Evolutionary conservation across 768 basidiomycete species (phyloP), one percentile per base, ranked within the genome.

Genomic region (Tephrocybe sp.): DNA sequence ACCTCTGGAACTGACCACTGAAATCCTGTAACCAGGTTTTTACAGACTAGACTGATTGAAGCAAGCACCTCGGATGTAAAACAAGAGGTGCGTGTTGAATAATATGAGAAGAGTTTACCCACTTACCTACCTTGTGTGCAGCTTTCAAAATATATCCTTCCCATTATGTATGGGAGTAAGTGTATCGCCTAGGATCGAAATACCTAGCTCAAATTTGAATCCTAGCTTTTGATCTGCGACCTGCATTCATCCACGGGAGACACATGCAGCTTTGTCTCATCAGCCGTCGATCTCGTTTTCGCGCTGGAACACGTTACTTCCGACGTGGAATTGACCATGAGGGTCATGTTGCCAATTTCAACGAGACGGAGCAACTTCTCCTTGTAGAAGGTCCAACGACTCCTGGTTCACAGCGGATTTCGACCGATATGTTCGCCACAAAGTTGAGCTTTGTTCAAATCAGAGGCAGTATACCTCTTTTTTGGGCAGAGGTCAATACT

Each of bases 251-350:
- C 57, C 88, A 91, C 61, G 84, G 86, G 11, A 82, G 84, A 48
- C 81, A 86, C 52, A 73, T 98, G 62, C 83, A 88, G 39, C 76
- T 98, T 56, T 84, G 82, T 58, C 83, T 99, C 60, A 88, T 98
- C 57, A 94, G 94, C 57, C 86, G 97, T 23, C 88, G 94, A 45
- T 94, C 92, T 10, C 88, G 97, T 18, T 89, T 87, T 71, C 84
- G 95, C 50, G 92, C 97, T 23, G 97, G 97, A 4, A 97, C 97
- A 12, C 90, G 97, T 42, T 98, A 95, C 76, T 97, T 98, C 71
- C 82, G 92, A 16, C 85, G 97, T 40, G 97, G 97, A 4, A 78
- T 99, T 57, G 94, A 98, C 65, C 72, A 81, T 16, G 74, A 88
- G 8, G 97, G 94, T 2, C 82, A 97, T 64, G 90, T 91, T 34